These are phyloP conservation scores for Prunus yedoensis DNA, from an alignment of 331 rosid species.

Conservation along the genomic window DNA sequence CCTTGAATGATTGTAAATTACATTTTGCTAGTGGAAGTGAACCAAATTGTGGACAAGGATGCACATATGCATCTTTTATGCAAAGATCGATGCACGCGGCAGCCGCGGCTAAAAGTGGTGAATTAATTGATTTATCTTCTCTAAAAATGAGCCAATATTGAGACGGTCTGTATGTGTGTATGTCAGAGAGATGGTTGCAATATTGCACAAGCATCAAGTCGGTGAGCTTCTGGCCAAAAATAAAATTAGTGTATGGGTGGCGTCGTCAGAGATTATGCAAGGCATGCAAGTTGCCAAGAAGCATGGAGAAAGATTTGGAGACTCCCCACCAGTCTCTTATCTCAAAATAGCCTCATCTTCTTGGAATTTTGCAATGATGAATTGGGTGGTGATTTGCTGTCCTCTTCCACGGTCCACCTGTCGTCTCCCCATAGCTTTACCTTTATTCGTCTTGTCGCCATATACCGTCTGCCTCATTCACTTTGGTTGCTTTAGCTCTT, in stretches of 20 bases:
- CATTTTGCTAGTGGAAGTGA: no score
- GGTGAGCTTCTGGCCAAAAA: no score
- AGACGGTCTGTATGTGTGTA: not conserved
- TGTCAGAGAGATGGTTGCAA: not conserved
- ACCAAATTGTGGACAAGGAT: no score
- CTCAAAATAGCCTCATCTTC: not conserved
- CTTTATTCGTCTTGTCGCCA: not conserved
- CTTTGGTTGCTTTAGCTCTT: no score
- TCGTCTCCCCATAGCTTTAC: conserved; percentile 23
- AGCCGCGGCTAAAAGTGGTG: no score
- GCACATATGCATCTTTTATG: no score
- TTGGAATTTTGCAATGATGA: not conserved
- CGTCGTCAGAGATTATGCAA: conserved; percentile 5
- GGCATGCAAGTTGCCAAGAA: conserved; percentile 31
- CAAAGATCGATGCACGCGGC: no score
- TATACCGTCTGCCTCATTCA: no score
- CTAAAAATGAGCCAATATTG: no score
- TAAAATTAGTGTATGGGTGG: not conserved
- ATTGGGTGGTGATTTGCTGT: not conserved
- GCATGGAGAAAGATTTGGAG: conserved; percentile 10
- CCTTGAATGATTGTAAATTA: no score
- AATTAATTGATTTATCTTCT: no score
- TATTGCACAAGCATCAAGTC: no score
- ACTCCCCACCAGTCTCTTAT: conserved; percentile 28
- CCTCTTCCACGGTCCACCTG: conserved; percentile 17